Evolutionary conservation across 2,329 filamentous ascomycete species (phyloP), one percentile per base, ranked within the genome.

Genomic region (Colletotrichum melonis): DNA sequence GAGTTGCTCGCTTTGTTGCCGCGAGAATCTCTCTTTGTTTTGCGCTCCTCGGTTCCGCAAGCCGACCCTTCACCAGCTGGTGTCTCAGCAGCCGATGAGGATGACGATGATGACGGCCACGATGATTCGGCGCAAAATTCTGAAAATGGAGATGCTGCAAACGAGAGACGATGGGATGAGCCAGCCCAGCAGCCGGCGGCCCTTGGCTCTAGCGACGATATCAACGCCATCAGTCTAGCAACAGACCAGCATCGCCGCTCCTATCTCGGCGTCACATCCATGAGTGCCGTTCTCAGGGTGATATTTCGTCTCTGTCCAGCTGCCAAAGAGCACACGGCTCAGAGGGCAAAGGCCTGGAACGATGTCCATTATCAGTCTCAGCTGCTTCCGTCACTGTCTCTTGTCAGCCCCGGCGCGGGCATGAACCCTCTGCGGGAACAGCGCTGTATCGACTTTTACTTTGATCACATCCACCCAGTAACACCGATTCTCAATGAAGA

Each of bases 241-340:
- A 86, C 86, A 9, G 85, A 90, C 24, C 85, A 88, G 69, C 86
- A 87, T 35, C 85, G 89, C 2, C 87, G 88, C 5, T 91, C 90
- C 4, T 92, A 92, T 76, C 83, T 92, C 5, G 90, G 90, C 7
- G 89, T 91, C n/a, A 91, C 90, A 0, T 92, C 90, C 3, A 88
- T 92, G 75, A 90, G 89, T 71, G 90, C 90, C 5, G 89, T 88
- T 6, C 83, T 92, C 38, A 87, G 90, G 75, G 89, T 91, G 55
- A 91, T 92, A 22, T 81, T 81, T 60, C 78, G 78, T n/a, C 77
- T 82, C 2, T 80, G 76, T 14, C 80, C 80, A 1, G 77, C 78
- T 30, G 76, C 79, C 24, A 80, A 81, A 49, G 76, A 79, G 6
- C 74, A 77, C 62, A 77, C 78, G 1, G 77, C 77, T 8, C 73